These are phyloP conservation scores for Thymus quinquecostatus DNA, from an alignment of 257 asterid genomes.

Conservation along the genomic window DNA sequence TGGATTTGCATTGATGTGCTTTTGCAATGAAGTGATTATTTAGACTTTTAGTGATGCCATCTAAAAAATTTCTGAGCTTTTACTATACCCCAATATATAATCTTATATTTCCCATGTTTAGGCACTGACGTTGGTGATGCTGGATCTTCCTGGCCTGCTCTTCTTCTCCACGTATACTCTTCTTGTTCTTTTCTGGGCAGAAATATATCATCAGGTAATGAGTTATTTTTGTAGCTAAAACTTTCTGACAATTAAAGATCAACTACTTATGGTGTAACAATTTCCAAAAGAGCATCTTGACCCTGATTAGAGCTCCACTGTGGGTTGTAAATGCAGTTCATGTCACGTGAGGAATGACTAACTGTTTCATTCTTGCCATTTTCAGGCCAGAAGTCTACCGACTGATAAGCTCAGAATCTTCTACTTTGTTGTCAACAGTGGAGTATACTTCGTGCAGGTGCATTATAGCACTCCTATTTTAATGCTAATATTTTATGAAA, in stretches of 20 bases:
- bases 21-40: conserved; percentile 21
- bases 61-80: conserved; percentile 23
- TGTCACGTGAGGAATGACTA: conserved; percentile 28
- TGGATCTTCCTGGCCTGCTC: conserved; percentile 92
- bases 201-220: conserved; percentile 88
- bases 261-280: conserved; percentile 15
- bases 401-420: conserved; percentile 80
- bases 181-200: conserved; percentile 96
- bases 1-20: conserved; percentile 18
- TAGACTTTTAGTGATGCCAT: not conserved
- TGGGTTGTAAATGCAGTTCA: conserved; percentile 29
- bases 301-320: conserved; percentile 21
- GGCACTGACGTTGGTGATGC: conserved; percentile 63
- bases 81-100: conserved; percentile 2
- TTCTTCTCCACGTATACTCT: conserved; percentile 92
- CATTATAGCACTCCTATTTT: conserved; percentile 29
- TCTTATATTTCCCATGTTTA: conserved; percentile 34
- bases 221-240: conserved; percentile 31
- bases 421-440: conserved; percentile 68
- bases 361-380: conserved; percentile 36
- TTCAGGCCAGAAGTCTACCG: conserved; percentile 93
- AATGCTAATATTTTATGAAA: conserved; percentile 27
- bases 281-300: not conserved
- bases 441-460: conserved; percentile 84
- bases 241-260: not conserved